Evolutionary conservation across 2,329 filamentous ascomycete genomes (phyloP).

Genomic region (Cryphonectria radicalis): DNA sequence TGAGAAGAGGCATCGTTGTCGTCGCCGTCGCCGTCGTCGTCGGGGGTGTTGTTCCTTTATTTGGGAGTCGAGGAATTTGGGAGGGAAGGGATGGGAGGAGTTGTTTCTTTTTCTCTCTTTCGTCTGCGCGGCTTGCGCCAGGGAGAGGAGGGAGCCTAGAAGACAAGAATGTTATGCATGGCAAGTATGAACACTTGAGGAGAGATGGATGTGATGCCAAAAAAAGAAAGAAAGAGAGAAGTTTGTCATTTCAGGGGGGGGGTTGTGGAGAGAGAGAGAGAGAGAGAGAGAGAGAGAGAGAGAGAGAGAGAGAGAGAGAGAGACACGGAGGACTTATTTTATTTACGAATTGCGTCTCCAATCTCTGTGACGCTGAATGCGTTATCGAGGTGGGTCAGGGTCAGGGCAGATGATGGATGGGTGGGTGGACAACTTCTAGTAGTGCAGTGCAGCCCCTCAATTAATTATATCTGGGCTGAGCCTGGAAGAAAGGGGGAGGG

Average conservation of each 20-base stretch:
- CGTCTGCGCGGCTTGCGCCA: constrained; percentile 20
- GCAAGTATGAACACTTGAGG: not conserved
- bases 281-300: not conserved
- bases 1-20: constrained; percentile 29
- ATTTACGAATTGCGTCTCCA: constrained; percentile 15
- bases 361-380: constrained; percentile 17
- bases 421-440: not conserved
- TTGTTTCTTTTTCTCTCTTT: not conserved
- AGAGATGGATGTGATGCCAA: not conserved
- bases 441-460: not conserved
- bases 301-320: not conserved
- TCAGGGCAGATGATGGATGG: not conserved
- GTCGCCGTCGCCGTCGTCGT: too few relatives aligned
- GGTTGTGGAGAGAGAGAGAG: not conserved
- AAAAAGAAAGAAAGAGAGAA: not conserved
- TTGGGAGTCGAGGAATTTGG: not conserved
- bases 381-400: constrained; percentile 13
- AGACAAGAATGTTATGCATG: constrained; percentile 16
- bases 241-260: not conserved
- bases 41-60: not conserved
- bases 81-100: not conserved
- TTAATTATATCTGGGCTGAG: not conserved
- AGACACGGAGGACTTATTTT: not conserved
- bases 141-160: constrained; percentile 9
- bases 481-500: not conserved